phyloP scores from a whole-genome alignment of 2,329 filamentous ascomycete species.

The Cadophora sp. region DNA sequence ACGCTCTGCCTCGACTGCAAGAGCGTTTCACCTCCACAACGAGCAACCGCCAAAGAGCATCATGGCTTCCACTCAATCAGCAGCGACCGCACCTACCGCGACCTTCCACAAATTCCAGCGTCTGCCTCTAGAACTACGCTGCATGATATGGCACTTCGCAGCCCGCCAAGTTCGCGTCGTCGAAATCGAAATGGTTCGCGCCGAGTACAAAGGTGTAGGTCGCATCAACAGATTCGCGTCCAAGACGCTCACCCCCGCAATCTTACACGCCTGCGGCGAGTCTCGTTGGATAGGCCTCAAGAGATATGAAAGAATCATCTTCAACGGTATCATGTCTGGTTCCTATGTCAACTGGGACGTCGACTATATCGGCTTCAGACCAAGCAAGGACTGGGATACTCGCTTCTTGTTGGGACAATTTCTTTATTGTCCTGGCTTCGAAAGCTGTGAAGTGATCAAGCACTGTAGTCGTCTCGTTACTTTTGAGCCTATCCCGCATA shows the following conservation, averaged over 20 bases:
- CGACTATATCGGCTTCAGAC: constrained; percentile 12
- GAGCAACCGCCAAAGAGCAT: neutral
- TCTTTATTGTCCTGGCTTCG: neutral
- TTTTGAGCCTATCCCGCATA: neutral
- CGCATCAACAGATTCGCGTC: neutral
- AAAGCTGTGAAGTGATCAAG: neutral
- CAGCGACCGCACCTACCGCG: neutral
- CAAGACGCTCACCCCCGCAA: constrained; percentile 12
- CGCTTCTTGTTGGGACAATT: neutral
- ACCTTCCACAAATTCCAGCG: constrained; percentile 5
- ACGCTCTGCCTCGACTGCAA: neutral
- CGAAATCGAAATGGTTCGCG: neutral
- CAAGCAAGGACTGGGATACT: neutral
- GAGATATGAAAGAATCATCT: constrained; percentile 9
- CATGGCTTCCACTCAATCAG: neutral
- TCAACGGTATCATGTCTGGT: constrained; percentile 4
- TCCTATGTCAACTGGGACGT: constrained; percentile 19
- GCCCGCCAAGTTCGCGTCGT: constrained; percentile 7
- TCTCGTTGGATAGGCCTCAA: constrained; percentile 13
- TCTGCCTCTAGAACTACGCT: constrained; percentile 3
- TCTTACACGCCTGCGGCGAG: constrained; percentile 18
- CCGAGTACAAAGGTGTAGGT: neutral
- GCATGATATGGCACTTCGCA: constrained; percentile 3
- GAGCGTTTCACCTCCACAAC: neutral
- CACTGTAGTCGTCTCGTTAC: neutral